Evolutionary conservation across 2,329 filamentous ascomycete genomes (phyloP), one percentile per base, ranked within the genome.

Genomic region (Xylaria digitata): DNA sequence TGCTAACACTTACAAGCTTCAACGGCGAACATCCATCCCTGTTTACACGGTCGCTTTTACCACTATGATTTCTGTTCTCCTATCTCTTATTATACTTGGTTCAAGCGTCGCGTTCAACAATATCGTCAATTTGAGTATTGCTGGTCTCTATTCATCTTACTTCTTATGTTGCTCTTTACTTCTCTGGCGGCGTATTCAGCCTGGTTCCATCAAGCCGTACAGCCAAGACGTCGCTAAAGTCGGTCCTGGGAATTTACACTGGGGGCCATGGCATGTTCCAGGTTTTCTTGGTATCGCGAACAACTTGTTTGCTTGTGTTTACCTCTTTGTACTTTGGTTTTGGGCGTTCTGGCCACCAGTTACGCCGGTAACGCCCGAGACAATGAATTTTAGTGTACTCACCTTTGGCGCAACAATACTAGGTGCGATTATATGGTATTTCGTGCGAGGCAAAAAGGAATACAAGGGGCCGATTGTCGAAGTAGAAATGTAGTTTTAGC

Each of bases 31-130:
- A 2, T 37, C 19, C 7, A 61, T 66, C 42, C 63, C 63, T 5
- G 58, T 66, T 1, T 57, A 57, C 21, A 57, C 63, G 3, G 37
- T 66, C 17, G 57, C 34, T 5, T 57, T 42, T 17, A 53, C 57
- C 7, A 66, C 63, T 2, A 52, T 30, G 1, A 55, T 66, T 15
- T 57, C 63, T 1, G 50, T 52, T n/a, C 58, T 66, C 7, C 63
- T 66, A 19, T 57, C 50, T 13, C 58, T 66, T 2, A 66, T 66
- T 17, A 15, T 53, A 3, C 32, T 66, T 2, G 63, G 57, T 15
- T 66, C 63, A 8, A 57, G 50, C 23, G 57, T 61, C 80, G 59
- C 78, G 78, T 72, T 72, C 19, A 63, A 32, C 54, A 54, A 67
- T 34, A 60, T 67, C n/a, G 60, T 67, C 8, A 55, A 54, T 17